Percentiles rank a stretch among this genome's conserved stretches.
Conservation (phyloP, 495 filamentous ascomycete genomes). For the Neurospora tetraspora region DNA sequence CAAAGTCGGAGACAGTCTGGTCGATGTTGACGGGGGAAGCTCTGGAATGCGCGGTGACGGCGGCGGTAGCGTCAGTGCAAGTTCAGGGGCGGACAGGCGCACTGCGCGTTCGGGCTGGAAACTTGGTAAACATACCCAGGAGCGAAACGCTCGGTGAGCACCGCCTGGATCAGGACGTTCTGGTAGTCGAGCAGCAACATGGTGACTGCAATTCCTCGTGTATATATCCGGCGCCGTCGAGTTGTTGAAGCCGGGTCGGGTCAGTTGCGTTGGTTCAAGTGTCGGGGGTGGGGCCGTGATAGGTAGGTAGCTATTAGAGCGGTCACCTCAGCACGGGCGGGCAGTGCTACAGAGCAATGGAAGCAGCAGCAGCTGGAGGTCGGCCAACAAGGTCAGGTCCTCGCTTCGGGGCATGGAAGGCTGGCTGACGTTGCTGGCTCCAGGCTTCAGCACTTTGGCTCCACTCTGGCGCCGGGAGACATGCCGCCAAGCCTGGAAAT, state of each 20-base stretch:
- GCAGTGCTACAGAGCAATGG: not conserved
- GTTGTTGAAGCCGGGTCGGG: not conserved
- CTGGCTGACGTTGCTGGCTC: conserved; percentile 2
- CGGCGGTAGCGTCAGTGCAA: conserved; percentile 4
- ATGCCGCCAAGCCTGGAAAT: not conserved
- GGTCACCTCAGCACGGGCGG: not conserved
- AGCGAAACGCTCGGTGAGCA: conserved; percentile 86
- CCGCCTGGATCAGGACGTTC: conserved; percentile 91
- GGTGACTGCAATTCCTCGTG: conserved; percentile 18
- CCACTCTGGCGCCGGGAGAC: not conserved
- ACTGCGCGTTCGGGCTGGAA: not conserved
- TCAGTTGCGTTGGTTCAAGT: conserved; percentile 3
- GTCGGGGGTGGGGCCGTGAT: not conserved
- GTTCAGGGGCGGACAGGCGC: conserved; percentile 2
- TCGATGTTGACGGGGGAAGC: conserved; percentile 79
- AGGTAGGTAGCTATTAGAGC: not conserved
- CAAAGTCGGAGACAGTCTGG: conserved; percentile 96
- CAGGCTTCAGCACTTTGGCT: not conserved
- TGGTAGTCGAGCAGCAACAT: conserved; percentile 99
- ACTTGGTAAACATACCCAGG: conserved; percentile 50
- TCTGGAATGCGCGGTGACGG: conserved; percentile 35
- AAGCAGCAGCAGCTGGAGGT: not conserved
- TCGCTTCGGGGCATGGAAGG: not conserved
- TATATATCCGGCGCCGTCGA: not conserved
- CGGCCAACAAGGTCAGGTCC: not conserved